These are phyloP conservation scores for Cicer judaicum DNA, from an alignment of 306 rosid genomes.

Conservation along the genomic window DNA sequence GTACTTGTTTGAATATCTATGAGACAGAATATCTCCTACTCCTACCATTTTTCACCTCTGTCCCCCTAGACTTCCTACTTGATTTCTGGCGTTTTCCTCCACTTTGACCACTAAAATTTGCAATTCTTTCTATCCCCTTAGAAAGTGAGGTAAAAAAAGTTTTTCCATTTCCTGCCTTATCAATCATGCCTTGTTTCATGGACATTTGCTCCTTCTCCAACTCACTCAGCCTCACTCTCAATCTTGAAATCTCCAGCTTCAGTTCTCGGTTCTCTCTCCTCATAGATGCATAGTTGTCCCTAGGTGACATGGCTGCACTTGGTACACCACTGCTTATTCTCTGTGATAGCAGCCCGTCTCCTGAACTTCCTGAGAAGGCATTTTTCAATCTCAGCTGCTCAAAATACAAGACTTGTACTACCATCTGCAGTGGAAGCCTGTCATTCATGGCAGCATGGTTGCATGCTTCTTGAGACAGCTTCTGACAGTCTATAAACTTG, in stretches of 20 bases:
- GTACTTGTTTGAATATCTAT: slow-evolving; percentile 41
- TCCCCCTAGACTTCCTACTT: slow-evolving; percentile 58
- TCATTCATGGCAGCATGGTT: slow-evolving; percentile 91
- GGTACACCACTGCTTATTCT: slow-evolving; percentile 80
- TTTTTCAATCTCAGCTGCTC: slow-evolving; percentile 83
- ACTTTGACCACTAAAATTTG: slow-evolving; percentile 67
- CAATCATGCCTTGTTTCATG: slow-evolving; percentile 89
- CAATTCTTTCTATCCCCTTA: slow-evolving; percentile 78
- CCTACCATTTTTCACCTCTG: slow-evolving; percentile 73
- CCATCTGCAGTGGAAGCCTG: slow-evolving; percentile 76
- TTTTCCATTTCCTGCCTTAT: slow-evolving; percentile 64
- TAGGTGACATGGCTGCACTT: slow-evolving; percentile 89
- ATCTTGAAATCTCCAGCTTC: slow-evolving; percentile 81
- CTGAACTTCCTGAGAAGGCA: slow-evolving; percentile 69
- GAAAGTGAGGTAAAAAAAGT: slow-evolving; percentile 65
- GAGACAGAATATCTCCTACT: slow-evolving; percentile 76
- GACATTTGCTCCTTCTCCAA: slow-evolving; percentile 84
- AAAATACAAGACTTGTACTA: slow-evolving; percentile 74
- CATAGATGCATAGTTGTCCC: slow-evolving; percentile 86
- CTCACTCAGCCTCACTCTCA: slow-evolving; percentile 90
- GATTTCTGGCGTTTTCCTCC: slow-evolving; percentile 70
- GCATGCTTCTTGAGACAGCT: slow-evolving; percentile 92
- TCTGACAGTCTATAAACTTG: slow-evolving; percentile 79
- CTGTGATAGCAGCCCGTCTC: slow-evolving; percentile 68
- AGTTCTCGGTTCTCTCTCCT: slow-evolving; percentile 85